These are phyloP conservation scores for Termitomyces sp. DNA, from an alignment of 768 basidiomycete genomes.

Conservation along the genomic window DNA sequence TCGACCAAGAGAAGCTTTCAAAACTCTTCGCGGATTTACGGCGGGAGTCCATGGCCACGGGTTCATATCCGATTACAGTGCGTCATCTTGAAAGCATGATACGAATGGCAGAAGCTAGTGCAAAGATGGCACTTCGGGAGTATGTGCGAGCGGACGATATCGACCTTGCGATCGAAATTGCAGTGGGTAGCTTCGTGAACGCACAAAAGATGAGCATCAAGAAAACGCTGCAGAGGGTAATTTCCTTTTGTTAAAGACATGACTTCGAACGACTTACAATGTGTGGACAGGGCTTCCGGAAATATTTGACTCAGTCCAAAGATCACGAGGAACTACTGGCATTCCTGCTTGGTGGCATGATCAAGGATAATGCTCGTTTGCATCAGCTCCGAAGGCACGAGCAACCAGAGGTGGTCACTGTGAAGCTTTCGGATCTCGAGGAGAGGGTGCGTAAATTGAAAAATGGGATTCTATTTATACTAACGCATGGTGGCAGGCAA, in stretches of 20 bases:
- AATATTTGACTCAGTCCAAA: constrained; percentile 93
- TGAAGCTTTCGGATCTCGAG: constrained; percentile 83
- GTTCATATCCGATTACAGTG: constrained; percentile 98
- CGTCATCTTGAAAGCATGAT: constrained; percentile 99
- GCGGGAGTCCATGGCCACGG: constrained; percentile 93
- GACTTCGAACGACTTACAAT: background rate
- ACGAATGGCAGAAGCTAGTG: constrained; percentile 97
- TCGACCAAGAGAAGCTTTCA: constrained; percentile 94
- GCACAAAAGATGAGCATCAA: constrained; percentile 99
- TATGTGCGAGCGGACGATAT: constrained; percentile 96
- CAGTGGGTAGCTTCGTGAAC: constrained; percentile 91
- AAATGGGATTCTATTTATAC: background rate
- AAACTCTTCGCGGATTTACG: constrained; percentile 94
- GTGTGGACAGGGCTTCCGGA: constrained; percentile 78
- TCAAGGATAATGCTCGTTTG: constrained; percentile 90
- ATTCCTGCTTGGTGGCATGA: constrained; percentile 89
- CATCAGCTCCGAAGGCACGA: constrained; percentile 74
- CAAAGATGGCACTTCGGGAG: constrained; percentile 97
- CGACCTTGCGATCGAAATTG: constrained; percentile 94
- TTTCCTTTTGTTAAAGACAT: constrained; percentile 13
- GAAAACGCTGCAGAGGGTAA: constrained; percentile 93
- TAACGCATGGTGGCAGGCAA: constrained; percentile 56
- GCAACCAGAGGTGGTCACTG: constrained; percentile 73
- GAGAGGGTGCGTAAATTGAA: constrained; percentile 60
- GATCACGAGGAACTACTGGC: constrained; percentile 95